Base-by-base conservation (phyloP, 768 basidiomycete species). In the Tephrocybe sp. region DNA sequence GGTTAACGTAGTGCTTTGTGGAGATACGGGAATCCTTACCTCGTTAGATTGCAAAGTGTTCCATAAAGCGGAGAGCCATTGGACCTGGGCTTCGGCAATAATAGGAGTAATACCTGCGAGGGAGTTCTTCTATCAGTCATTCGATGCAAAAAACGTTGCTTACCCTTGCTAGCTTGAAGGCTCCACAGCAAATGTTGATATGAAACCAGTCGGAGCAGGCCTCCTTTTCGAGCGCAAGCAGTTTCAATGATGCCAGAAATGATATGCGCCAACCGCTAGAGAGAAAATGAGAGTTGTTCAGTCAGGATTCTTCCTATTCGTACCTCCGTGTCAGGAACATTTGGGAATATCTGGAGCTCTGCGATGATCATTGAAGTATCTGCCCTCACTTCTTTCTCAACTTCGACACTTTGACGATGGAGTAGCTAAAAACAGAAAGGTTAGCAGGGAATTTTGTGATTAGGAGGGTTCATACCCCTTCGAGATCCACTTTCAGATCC, bases 181-280 rank as follows among this genome's bases (percentile, higher is more conserved):
- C 68, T 53, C 86, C 85, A 87, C 26, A 75, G 35, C n/a, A 82
- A 63, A 54, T 84, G 83, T 54, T 80, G 81, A 58, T 83, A 83
- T 0, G 72, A 62, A 11, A 77, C 66, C 32, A 85, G 64, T 49
- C 75, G 77, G 19, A 65, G 53, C 9, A 87, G 61, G 19, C 58
- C 60, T 17, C 55, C 45, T 6, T 63, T 62, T 34, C 68, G 48
- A 31, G 40, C 60, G 32, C 71, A 70, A 22, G 74, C 71, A 9
- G 72, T 48, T 19, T 68, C 60, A 33, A 81, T 63, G 31, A 85
- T 65, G 16, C 69, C 66, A 23, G 69, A 38, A 39, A 57, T 20
- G 16, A 44, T 6, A 3, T 41, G 39, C 14, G 17, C 53, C 22
- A 49, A 40, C 0, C 23, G 20, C 51, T 56, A 14, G 26, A 30